Percentiles rank a stretch among this genome's conserved stretches.
Evolutionary conservation across 495 filamentous ascomycete species (phyloP).

Genomic region (Cudoniella acicularis): DNA sequence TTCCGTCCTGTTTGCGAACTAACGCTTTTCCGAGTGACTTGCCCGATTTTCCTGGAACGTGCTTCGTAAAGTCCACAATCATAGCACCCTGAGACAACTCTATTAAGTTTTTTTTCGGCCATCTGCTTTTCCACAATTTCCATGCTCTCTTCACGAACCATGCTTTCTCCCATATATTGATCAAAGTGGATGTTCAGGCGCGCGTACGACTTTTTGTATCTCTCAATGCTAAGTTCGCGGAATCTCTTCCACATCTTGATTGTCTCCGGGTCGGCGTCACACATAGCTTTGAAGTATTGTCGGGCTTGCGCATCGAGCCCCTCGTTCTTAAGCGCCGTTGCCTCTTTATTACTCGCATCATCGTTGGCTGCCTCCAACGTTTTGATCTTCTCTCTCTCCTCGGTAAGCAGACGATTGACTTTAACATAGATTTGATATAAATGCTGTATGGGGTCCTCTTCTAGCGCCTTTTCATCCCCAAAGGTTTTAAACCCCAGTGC

Average conservation of each 20-base stretch:
- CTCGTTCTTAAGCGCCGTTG: conserved; percentile 42
- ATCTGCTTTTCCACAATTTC: conserved; percentile 59
- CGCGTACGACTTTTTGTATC: conserved; percentile 78
- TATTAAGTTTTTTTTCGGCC: conserved; percentile 65
- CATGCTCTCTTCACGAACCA: conserved; percentile 82
- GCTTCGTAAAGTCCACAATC: conserved; percentile 82
- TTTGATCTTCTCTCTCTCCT: conserved; percentile 51
- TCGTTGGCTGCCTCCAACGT: conserved; percentile 40
- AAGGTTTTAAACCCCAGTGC: conserved; percentile 56
- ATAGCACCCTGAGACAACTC: conserved; percentile 84
- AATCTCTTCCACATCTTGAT: conserved; percentile 82
- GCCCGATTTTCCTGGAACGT: conserved; percentile 54
- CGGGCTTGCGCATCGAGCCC: conserved; percentile 60
- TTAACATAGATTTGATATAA: conserved; percentile 62
- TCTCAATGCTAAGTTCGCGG: conserved; percentile 81
- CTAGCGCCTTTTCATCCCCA: conserved; percentile 53
- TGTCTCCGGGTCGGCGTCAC: conserved; percentile 70
- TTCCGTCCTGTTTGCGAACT: conserved; percentile 58
- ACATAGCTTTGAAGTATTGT: conserved; percentile 90
- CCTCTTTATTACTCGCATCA: no score
- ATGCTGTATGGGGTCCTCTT: conserved; percentile 58
- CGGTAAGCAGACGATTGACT: conserved; percentile 53
- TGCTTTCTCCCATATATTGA: conserved; percentile 89
- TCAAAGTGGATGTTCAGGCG: conserved; percentile 91
- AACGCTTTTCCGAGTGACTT: conserved; percentile 55